Evolutionary conservation across 2,329 filamentous ascomycete genomes (phyloP).

Genomic region (Aspergillus sp.): DNA sequence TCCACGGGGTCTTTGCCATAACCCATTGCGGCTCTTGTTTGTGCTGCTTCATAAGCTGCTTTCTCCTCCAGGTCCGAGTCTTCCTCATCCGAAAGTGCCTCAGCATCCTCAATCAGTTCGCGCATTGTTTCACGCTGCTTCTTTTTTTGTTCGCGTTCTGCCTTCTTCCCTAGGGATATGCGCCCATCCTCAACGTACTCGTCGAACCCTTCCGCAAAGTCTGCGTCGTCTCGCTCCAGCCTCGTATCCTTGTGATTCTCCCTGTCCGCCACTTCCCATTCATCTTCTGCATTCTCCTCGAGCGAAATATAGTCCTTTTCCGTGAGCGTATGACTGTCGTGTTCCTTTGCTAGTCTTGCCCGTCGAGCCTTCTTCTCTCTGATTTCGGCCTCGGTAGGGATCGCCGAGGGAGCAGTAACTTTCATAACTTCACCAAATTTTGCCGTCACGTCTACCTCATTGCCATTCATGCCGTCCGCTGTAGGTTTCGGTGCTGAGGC

Average conservation of each 20-base stretch:
- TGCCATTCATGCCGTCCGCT: constrained; percentile 46
- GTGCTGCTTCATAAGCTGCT: constrained; percentile 82
- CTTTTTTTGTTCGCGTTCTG: constrained; percentile 68
- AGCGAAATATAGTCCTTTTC: constrained; percentile 57
- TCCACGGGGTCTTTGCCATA: constrained; percentile 35
- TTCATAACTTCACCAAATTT: constrained; percentile 48
- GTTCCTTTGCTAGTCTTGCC: constrained; percentile 72
- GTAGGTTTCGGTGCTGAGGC: constrained; percentile 70
- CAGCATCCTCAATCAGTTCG: constrained; percentile 76
- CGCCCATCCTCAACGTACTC: constrained; percentile 84
- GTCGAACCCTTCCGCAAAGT: constrained; percentile 90
- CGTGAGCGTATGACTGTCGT: constrained; percentile 53
- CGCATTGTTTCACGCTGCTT: constrained; percentile 75
- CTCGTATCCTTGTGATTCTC: constrained; percentile 70
- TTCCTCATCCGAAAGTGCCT: constrained; percentile 62
- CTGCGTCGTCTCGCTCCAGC: constrained; percentile 81
- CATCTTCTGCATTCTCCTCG: constrained; percentile 38
- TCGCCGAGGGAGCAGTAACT: constrained; percentile 44
- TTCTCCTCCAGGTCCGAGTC: constrained; percentile 65
- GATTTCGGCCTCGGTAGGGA: constrained; percentile 83
- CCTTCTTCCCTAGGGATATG: constrained; percentile 74
- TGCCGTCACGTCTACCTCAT: constrained; percentile 52
- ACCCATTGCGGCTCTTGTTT: constrained; percentile 81
- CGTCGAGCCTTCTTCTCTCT: constrained; percentile 86
- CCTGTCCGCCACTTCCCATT: constrained; percentile 53